Evolutionary conservation across 1,284 basidiomycete species (phyloP).

Genomic region (Vanrija humicola): DNA sequence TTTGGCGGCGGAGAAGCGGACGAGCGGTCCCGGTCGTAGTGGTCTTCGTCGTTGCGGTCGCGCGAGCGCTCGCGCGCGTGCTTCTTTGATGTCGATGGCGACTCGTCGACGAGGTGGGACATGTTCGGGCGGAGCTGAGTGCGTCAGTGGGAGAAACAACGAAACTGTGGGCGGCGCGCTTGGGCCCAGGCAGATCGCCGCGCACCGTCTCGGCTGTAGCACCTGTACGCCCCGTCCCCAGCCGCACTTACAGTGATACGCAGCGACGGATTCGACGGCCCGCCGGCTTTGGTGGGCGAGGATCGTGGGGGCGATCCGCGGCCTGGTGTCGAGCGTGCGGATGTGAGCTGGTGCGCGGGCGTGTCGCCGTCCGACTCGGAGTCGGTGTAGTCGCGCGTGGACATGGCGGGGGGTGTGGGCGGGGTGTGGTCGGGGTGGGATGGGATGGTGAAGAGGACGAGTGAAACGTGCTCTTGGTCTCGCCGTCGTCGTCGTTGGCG

Average conservation of each 20-base stretch:
- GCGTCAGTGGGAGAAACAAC: not conserved
- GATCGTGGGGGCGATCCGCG: not conserved
- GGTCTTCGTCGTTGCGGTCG: not conserved
- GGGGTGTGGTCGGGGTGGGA: not conserved
- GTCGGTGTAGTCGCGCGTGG: constrained; percentile 30
- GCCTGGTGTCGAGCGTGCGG: not conserved
- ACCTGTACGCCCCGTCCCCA: no score
- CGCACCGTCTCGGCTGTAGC: not conserved
- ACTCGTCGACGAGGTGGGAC: constrained; percentile 21
- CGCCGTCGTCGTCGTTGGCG: not conserved
- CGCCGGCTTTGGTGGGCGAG: not conserved
- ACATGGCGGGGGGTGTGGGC: constrained; percentile 3
- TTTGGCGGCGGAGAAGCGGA: not conserved
- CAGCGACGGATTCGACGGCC: not conserved
- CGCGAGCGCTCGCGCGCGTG: not conserved
- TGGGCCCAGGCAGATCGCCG: no score
- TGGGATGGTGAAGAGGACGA: not conserved
- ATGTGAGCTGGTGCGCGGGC: not conserved
- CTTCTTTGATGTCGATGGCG: not conserved
- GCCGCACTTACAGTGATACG: constrained; percentile 1
- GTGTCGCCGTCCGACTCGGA: constrained; percentile 20
- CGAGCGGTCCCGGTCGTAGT: not conserved
- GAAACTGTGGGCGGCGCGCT: not conserved
- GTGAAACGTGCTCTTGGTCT: not conserved
- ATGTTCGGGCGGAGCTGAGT: constrained; percentile 26